Conservation (phyloP, 176 grass and related monocot species). For the Musa troglodytarum region DNA sequence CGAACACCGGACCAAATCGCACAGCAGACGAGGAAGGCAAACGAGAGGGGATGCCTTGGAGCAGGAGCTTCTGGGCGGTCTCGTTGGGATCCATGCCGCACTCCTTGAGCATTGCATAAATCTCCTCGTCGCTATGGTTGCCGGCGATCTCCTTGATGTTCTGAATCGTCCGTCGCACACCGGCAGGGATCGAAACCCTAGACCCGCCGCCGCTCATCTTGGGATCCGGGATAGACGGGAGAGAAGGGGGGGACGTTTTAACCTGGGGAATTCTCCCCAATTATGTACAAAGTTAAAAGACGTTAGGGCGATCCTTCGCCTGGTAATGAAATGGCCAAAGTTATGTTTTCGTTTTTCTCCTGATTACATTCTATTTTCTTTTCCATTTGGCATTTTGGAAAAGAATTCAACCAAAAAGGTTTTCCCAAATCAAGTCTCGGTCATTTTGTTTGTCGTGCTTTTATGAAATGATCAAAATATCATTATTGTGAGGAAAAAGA, state of each 20-base stretch:
- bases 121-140: conserved; percentile 77
- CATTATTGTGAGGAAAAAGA: no score
- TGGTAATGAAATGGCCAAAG: no score
- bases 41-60: conserved; percentile 33
- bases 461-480: no score
- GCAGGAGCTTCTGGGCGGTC: conserved; percentile 73
- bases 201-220: conserved; percentile 25
- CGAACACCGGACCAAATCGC: neutral
- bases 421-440: no score
- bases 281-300: no score
- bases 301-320: no score
- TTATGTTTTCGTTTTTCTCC: no score
- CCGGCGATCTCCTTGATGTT: conserved; percentile 89
- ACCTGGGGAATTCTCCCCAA: no score
- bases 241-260: neutral
- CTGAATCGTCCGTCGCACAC: conserved; percentile 50
- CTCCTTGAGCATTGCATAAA: conserved; percentile 86
- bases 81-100: conserved; percentile 98
- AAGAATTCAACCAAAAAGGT: no score
- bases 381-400: no score
- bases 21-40: neutral
- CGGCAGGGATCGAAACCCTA: conserved; percentile 52
- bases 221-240: neutral
- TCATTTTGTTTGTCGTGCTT: no score
- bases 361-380: no score